Base-by-base conservation (phyloP, 2,329 filamentous ascomycete species). In the Calonectria pseudoturangicola region DNA sequence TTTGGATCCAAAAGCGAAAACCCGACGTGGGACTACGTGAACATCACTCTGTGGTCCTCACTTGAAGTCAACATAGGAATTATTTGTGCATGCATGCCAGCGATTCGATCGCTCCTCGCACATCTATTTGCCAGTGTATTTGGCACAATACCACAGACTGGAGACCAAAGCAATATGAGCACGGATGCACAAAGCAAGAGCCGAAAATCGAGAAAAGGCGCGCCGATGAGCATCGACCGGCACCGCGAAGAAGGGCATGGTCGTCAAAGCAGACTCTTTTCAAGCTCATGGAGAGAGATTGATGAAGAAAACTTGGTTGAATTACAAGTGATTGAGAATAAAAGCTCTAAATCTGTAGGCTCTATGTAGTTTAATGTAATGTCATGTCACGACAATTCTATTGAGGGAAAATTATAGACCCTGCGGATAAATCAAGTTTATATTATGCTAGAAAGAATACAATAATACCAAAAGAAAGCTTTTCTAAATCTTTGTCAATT, bases 61-160 rank as follows among this genome's bases (percentile, higher is more conserved):
- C 45, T 64, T 18, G 60, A 64, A 43, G 30, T 64, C 60, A 28
- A 64, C 18, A 43, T 64, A 7, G 60, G 60, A 25, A 47, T 64
- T n/a, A 33, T 47, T 18, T 64, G 60, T 12, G 60, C 45, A 16
- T 64, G 60, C 60, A 47, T 64, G 21, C 60, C 60, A 25, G 45
- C 25, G 25, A 30, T 86, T 1, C 79, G 83, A n/a, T 25, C 12
- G 12, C n/a, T 48, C 2, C n/a, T 48, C 2, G n/a, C 45, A 13
- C 45, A 48, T 13, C 21, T 48, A 10, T 48, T 25, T 13, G 9
- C 4, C 2, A 25, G 12, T 13, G 10, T 48, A 25, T 48, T 48
- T n/a, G 45, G 45, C 9, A 48, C 45, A 25, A 25, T 48, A 48
- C 43, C 18, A 21, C 7, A 21, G 13, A 25, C n/a, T 5, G n/a